Evolutionary conservation across 2,329 filamentous ascomycete species (phyloP).

Genomic region (Trichoderma polysporum): DNA sequence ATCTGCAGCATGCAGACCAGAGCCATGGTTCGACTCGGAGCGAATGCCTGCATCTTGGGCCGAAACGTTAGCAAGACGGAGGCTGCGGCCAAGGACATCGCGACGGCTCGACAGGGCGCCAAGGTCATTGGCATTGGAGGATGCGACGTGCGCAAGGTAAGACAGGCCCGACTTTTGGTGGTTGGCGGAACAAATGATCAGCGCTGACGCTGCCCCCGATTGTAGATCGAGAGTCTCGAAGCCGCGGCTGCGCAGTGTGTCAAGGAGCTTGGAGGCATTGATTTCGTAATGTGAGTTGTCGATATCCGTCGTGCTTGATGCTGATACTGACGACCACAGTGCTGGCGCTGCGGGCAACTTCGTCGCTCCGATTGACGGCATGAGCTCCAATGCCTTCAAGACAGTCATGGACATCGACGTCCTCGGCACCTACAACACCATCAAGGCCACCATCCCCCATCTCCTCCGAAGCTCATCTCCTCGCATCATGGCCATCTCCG

Average conservation of each 20-base stretch:
- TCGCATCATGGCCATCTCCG: slow-evolving; percentile 85
- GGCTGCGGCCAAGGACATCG: slow-evolving; percentile 75
- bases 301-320: background rate
- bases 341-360: slow-evolving; percentile 97
- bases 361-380: slow-evolving; percentile 76
- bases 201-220: background rate
- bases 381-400: slow-evolving; percentile 89
- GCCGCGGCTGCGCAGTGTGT: slow-evolving; percentile 76
- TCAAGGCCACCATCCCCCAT: slow-evolving; percentile 86
- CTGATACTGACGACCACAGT: slow-evolving; percentile 43
- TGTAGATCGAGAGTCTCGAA: slow-evolving; percentile 40
- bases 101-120: slow-evolving; percentile 71
- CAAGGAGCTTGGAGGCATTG: slow-evolving; percentile 80
- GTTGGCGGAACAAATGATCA: background rate
- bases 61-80: slow-evolving; percentile 89
- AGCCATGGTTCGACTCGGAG: slow-evolving; percentile 85
- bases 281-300: slow-evolving; percentile 82
- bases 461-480: slow-evolving; percentile 74
- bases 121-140: slow-evolving; percentile 85
- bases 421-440: slow-evolving; percentile 87
- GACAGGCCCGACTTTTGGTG: background rate
- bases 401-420: slow-evolving; percentile 96
- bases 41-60: slow-evolving; percentile 90
- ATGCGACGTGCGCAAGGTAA: slow-evolving; percentile 71
- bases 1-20: slow-evolving; percentile 95